Conservation (phyloP, 306 rosid species). For the Cucurbita moschata region DNA sequence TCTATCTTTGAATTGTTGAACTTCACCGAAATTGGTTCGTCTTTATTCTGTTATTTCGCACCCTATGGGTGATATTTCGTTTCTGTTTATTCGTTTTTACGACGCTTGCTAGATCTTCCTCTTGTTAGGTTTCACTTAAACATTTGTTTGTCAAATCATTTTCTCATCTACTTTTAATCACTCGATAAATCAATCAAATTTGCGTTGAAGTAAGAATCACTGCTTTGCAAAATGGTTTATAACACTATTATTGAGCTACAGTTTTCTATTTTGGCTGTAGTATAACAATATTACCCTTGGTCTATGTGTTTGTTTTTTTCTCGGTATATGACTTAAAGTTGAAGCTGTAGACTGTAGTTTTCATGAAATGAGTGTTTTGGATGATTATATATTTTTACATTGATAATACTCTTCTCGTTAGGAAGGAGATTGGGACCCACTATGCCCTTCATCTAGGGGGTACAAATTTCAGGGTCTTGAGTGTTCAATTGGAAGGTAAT, state of each 20-base stretch:
- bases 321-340: background rate
- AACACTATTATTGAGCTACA: background rate
- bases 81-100: background rate
- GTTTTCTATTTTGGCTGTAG: background rate
- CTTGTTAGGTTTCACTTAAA: background rate
- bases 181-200: background rate
- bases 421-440: conserved; percentile 70
- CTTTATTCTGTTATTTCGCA: background rate
- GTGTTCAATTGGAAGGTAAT: conserved; percentile 60
- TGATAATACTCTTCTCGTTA: conserved; percentile 11
- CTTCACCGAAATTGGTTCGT: background rate
- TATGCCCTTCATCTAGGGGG: conserved; percentile 86
- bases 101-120: background rate
- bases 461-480: conserved; percentile 71
- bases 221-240: background rate
- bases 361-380: background rate
- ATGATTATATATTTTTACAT: background rate
- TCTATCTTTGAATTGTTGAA: background rate
- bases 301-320: background rate
- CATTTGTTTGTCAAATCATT: background rate
- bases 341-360: background rate
- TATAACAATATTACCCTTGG: background rate
- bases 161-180: background rate
- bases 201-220: background rate
- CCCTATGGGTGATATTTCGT: background rate